A percentile compares a stretch with the other conserved stretches of the same genome.
These are phyloP conservation scores for Scytalidium sp. DNA, from an alignment of 2,329 filamentous ascomycete species.

Conservation along the genomic window DNA sequence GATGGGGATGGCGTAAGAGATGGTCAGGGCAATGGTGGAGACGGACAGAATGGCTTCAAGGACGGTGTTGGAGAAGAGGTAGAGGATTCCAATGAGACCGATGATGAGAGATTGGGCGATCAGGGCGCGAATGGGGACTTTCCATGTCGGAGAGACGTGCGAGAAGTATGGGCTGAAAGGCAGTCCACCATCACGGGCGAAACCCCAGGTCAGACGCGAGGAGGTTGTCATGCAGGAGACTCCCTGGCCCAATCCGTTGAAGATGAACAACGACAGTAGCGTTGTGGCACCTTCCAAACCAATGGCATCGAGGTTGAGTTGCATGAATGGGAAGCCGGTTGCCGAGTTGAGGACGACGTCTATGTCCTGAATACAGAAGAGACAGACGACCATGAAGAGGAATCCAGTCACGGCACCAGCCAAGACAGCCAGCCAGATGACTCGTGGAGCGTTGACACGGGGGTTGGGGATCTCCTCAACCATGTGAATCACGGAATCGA, in stretches of 20 bases:
- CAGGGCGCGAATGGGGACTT: conserved; percentile 48
- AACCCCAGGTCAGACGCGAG: conserved; percentile 51
- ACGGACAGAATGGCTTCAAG: conserved; percentile 52
- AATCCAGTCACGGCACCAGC: conserved; percentile 47
- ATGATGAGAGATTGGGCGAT: conserved; percentile 48
- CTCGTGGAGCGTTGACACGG: conserved; percentile 45
- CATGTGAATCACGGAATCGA: conserved; percentile 58
- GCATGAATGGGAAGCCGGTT: conserved; percentile 44
- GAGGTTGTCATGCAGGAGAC: conserved; percentile 48
- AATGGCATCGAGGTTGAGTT: conserved; percentile 39
- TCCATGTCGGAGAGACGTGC: conserved; percentile 44
- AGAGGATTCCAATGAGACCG: conserved; percentile 49
- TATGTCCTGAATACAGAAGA: conserved; percentile 48
- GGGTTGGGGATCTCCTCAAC: conserved; percentile 54
- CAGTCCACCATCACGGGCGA: conserved; percentile 49
- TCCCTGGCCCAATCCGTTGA: conserved; percentile 53
- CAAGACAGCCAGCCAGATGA: conserved; percentile 50
- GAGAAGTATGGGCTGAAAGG: conserved; percentile 43
- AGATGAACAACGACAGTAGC: conserved; percentile 49
- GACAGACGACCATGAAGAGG: conserved; percentile 49
- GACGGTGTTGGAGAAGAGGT: conserved; percentile 51
- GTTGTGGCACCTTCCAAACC: conserved; percentile 39
- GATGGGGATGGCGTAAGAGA: conserved; percentile 51
- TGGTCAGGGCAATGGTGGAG: conserved; percentile 53
- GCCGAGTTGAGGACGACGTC: conserved; percentile 36